A percentile compares a stretch with the other conserved stretches of the same genome.
These are phyloP conservation scores for Lipomyces kockii DNA, from an alignment of 805 yeast genomes.

Conservation along the genomic window DNA sequence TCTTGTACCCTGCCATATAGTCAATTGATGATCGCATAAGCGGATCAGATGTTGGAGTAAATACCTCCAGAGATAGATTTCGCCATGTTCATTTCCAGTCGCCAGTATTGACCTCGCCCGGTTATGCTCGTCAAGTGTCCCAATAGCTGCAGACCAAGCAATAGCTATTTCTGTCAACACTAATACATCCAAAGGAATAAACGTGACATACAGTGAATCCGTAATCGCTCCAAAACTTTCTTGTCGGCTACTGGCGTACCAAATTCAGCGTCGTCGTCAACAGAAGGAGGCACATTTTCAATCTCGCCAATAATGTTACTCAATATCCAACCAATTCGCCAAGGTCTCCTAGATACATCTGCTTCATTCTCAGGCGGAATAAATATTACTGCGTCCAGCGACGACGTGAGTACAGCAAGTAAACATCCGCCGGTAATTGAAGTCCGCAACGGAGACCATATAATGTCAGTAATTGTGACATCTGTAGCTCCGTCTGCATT, in stretches of 20 bases:
- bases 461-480: constrained; percentile 2
- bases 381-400: background rate
- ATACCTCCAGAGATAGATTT: constrained; percentile 22
- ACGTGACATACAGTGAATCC: constrained; percentile 23
- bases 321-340: constrained; percentile 5
- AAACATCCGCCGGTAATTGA: constrained; percentile 2
- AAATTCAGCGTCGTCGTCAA: background rate
- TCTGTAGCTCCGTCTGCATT: constrained; percentile 6
- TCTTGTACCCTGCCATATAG: background rate
- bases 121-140: background rate
- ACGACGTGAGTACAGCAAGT: constrained; percentile 9
- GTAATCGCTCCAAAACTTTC: constrained; percentile 10
- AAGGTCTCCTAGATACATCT: constrained; percentile 5
- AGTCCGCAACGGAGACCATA: constrained; percentile 17
- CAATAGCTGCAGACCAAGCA: constrained; percentile 27
- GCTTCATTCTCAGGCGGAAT: constrained; percentile 1
- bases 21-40: background rate
- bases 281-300: background rate
- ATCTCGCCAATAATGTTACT: background rate
- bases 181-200: background rate
- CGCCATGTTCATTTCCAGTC: constrained; percentile 32
- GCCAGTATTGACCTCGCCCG: constrained; percentile 21
- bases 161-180: constrained; percentile 13
- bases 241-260: background rate
- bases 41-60: background rate